Conservation (phyloP, 2,329 filamentous ascomycete species). For the Phialophora expanda region DNA sequence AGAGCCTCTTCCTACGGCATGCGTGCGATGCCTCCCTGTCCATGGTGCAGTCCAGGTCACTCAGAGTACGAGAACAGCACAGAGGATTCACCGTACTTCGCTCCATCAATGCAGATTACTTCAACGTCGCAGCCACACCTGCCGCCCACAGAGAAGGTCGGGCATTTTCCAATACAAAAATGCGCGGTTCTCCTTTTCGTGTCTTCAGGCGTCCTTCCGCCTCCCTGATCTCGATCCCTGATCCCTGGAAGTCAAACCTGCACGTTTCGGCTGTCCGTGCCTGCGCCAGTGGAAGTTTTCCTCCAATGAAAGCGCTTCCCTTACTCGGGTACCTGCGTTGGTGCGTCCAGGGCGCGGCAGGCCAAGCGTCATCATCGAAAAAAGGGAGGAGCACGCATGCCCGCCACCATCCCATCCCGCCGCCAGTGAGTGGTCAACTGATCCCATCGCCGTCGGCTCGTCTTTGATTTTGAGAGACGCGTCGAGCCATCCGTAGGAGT, state of each 20-base stretch:
- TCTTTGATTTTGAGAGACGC: too few species aligned
- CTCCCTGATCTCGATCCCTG: too few species aligned
- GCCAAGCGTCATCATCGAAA: neutral
- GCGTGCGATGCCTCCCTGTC: neutral
- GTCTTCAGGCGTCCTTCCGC: neutral
- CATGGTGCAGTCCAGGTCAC: neutral
- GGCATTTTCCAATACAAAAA: too few species aligned
- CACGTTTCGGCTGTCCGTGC: neutral
- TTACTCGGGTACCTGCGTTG: conserved; percentile 17
- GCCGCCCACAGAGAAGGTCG: too few species aligned
- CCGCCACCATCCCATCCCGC: too few species aligned
- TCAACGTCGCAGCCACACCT: too few species aligned
- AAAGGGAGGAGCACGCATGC: neutral
- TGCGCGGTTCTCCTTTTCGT: too few species aligned
- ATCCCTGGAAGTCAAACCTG: too few species aligned
- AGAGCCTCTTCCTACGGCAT: neutral
- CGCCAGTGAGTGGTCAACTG: too few species aligned
- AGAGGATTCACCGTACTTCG: neutral
- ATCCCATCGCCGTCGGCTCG: too few species aligned
- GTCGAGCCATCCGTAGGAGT: too few species aligned
- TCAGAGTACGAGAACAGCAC: neutral
- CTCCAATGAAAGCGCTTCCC: neutral
- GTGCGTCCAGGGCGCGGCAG: neutral
- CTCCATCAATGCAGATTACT: too few species aligned
- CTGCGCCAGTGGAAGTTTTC: neutral